Evolutionary conservation across 306 rosid genomes (phyloP).

Genomic region (Quercus gilva): DNA sequence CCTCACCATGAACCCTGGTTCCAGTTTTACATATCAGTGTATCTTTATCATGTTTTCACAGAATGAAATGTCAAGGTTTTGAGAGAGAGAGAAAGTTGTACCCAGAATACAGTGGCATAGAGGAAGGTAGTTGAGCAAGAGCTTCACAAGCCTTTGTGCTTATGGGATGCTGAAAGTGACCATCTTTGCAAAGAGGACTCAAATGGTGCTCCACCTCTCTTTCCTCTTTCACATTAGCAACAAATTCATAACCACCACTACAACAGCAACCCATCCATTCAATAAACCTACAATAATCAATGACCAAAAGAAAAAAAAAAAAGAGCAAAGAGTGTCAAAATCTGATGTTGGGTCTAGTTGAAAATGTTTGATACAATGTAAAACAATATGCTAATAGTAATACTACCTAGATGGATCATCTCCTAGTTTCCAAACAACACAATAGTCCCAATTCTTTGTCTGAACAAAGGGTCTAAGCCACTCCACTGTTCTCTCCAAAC

Average conservation of each 20-base stretch:
- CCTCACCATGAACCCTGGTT: conserved; percentile 69
- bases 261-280: conserved; percentile 85
- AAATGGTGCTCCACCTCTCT: conserved; percentile 12
- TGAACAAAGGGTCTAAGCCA: conserved; percentile 56
- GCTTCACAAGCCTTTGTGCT: conserved; percentile 69
- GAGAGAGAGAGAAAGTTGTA: neutral
- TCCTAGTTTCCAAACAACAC: conserved; percentile 72
- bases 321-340: neutral
- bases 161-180: conserved; percentile 41
- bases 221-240: conserved; percentile 36
- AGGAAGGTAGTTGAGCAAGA: conserved; percentile 60
- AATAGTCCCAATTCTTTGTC: conserved; percentile 62
- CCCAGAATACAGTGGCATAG: conserved; percentile 62
- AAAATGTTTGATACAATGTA: neutral
- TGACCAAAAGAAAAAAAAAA: neutral
- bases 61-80: neutral
- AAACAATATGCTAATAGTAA: no score
- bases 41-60: conserved; percentile 6
- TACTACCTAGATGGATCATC: conserved; percentile 56
- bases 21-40: neutral
- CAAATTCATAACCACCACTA: conserved; percentile 40
- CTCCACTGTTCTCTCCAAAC: conserved; percentile 32
- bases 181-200: conserved; percentile 51
- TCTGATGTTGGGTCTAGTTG: neutral
- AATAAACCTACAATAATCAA: conserved; percentile 44